phyloP scores from a whole-genome alignment of 78 protist genomes.

The Cavenderia fasciculata region DNA sequence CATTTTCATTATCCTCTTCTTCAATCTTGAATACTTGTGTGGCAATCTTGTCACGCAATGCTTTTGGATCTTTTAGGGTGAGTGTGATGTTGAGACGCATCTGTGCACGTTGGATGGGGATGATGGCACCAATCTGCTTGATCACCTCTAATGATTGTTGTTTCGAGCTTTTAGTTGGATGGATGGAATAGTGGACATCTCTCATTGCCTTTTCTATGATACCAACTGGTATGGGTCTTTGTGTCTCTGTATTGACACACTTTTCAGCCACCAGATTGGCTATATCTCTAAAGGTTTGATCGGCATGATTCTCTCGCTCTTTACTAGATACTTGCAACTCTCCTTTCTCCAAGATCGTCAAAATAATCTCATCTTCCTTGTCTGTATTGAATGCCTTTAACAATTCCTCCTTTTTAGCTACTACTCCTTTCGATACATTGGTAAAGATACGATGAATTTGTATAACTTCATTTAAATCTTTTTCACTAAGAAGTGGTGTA shows the following conservation, averaged over 20 bases:
- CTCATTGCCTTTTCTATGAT: constrained; percentile 92
- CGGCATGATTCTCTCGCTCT: constrained; percentile 87
- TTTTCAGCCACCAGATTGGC: constrained; percentile 88
- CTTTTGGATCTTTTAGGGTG: constrained; percentile 62
- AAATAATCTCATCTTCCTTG: constrained; percentile 50
- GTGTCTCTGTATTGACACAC: constrained; percentile 88
- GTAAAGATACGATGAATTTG: constrained; percentile 91
- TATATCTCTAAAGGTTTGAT: constrained; percentile 78
- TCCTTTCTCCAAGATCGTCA: constrained; percentile 84
- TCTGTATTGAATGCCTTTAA: constrained; percentile 84
- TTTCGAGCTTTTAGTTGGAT: constrained; percentile 81
- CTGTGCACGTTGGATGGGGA: constrained; percentile 89
- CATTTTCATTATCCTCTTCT: constrained; percentile 63
- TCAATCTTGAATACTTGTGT: constrained; percentile 28
- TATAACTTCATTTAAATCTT: constrained; percentile 95
- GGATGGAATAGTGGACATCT: constrained; percentile 86
- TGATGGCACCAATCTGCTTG: constrained; percentile 24
- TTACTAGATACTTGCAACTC: constrained; percentile 94
- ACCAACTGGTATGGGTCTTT: constrained; percentile 85
- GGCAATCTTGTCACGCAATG: constrained; percentile 18
- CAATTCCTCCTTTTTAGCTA: constrained; percentile 90
- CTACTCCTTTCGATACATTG: constrained; percentile 93
- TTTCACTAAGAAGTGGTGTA: constrained; percentile 58
- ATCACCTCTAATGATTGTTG: constrained; percentile 93
- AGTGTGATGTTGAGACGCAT: constrained; percentile 81